A percentile compares a stretch with the other conserved stretches of the same genome.
Conservation (phyloP, 257 asterid genomes). For the Fraxinus anomala region DNA sequence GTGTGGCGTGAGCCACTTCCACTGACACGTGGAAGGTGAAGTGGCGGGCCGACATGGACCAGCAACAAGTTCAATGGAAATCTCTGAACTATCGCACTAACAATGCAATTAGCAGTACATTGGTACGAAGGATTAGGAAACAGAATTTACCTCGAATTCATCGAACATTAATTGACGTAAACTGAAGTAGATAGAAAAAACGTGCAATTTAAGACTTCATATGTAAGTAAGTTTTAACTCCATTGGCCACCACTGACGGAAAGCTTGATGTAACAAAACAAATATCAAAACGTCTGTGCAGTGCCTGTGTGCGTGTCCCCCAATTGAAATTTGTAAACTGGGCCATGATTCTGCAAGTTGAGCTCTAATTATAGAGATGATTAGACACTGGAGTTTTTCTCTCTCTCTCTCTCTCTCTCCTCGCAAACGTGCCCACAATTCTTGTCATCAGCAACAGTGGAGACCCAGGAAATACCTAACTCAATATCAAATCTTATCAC, state of each 20-base stretch:
- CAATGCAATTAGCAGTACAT: background rate
- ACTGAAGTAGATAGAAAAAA: background rate
- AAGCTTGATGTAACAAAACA: background rate
- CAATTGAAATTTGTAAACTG: background rate
- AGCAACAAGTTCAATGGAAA: too few species aligned
- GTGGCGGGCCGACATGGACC: too few species aligned
- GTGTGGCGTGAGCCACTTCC: too few species aligned
- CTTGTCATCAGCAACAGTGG: background rate
- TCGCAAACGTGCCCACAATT: slow-evolving; percentile 16
- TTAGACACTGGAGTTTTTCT: background rate
- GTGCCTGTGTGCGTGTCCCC: background rate
- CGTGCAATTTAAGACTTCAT: too few species aligned
- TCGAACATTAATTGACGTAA: background rate
- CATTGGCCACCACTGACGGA: background rate
- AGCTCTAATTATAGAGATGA: slow-evolving; percentile 2
- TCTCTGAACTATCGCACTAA: too few species aligned
- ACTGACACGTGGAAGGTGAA: too few species aligned
- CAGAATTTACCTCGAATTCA: background rate
- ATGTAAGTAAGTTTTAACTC: background rate
- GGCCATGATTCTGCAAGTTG: background rate
- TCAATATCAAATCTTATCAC: slow-evolving; percentile 14
- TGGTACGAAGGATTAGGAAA: background rate
- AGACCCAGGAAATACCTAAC: slow-evolving; percentile 2
- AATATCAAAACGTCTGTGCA: background rate
- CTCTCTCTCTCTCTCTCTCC: background rate